These are phyloP conservation scores for Dictyophora rubrovolvata DNA, from an alignment of 768 basidiomycete species.

Conservation along the genomic window DNA sequence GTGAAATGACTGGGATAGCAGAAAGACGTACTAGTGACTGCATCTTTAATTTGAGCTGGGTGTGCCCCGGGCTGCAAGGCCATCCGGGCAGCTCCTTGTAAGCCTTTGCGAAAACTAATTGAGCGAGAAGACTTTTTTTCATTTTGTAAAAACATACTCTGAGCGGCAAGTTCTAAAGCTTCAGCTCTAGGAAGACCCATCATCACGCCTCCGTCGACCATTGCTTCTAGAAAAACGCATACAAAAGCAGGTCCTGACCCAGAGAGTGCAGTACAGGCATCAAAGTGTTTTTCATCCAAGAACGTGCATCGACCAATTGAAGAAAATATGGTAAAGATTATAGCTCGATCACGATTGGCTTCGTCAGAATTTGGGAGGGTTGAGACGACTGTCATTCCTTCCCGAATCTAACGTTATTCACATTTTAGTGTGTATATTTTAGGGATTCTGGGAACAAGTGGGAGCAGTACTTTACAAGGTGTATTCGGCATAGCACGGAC, in stretches of 20 bases:
- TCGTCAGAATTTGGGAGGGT: constrained; percentile 46
- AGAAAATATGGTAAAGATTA: constrained; percentile 90
- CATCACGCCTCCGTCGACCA: constrained; percentile 99
- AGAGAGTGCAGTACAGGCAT: constrained; percentile 93
- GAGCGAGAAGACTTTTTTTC: background rate
- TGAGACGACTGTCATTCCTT: constrained; percentile 96
- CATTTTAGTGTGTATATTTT: no score
- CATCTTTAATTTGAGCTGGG: constrained; percentile 94
- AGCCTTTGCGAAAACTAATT: constrained; percentile 36
- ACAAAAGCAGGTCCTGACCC: constrained; percentile 97
- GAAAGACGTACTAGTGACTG: constrained; percentile 76
- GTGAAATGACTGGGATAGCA: background rate
- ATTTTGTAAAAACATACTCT: constrained; percentile 47
- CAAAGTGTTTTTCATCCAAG: constrained; percentile 97
- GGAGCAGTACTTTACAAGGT: constrained; percentile 67
- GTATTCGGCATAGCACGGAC: constrained; percentile 99
- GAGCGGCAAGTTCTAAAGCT: constrained; percentile 89
- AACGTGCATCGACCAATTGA: constrained; percentile 94
- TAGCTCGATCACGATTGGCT: constrained; percentile 50
- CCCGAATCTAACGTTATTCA: constrained; percentile 78
- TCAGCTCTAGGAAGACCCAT: constrained; percentile 95
- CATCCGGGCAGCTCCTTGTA: constrained; percentile 97
- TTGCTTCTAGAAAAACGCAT: constrained; percentile 92
- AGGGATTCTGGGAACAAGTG: background rate
- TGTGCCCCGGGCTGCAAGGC: constrained; percentile 79